Evolutionary conservation across 1,139 yeast genomes (phyloP).

Genomic region (Geotrichum phurueaensis): DNA sequence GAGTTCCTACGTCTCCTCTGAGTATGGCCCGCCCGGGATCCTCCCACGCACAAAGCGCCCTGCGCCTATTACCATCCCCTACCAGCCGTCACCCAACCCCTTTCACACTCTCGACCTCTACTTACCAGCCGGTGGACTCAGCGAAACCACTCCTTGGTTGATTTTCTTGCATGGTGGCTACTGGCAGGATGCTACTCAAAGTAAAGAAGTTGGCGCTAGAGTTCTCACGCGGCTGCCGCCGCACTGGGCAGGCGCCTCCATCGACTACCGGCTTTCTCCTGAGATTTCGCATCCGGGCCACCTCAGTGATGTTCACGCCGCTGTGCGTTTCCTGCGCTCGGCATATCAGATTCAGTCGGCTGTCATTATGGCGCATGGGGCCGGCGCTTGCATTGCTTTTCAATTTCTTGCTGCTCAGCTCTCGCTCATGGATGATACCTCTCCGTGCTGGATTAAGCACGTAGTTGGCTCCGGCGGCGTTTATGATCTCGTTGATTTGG

Average conservation of each 20-base stretch:
- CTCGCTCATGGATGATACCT: slow-evolving; percentile 23
- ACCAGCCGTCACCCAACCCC: slow-evolving; percentile 23
- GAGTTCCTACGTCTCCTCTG: slow-evolving; percentile 5
- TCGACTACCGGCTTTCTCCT: slow-evolving; percentile 69
- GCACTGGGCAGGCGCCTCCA: slow-evolving; percentile 33
- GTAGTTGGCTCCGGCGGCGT: slow-evolving; percentile 46
- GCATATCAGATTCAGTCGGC: slow-evolving; percentile 32
- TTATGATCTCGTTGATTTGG: slow-evolving; percentile 39
- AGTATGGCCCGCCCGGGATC: slow-evolving; percentile 9
- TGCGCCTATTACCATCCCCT: slow-evolving; percentile 20
- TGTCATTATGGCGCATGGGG: slow-evolving; percentile 64
- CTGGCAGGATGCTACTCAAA: slow-evolving; percentile 65
- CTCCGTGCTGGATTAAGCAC: slow-evolving; percentile 18
- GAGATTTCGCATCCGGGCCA: slow-evolving; percentile 57
- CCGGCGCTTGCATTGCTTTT: slow-evolving; percentile 62
- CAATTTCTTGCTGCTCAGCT: slow-evolving; percentile 39
- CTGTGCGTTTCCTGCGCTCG: slow-evolving; percentile 34
- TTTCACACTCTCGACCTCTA: slow-evolving; percentile 23
- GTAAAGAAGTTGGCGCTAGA: slow-evolving; percentile 47
- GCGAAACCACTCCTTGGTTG: slow-evolving; percentile 26
- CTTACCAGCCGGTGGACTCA: slow-evolving; percentile 20
- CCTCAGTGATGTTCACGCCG: slow-evolving; percentile 48
- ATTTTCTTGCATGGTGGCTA: slow-evolving; percentile 78
- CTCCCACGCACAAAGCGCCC: slow-evolving; percentile 20
- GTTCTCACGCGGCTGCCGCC: slow-evolving; percentile 30